These are phyloP conservation scores for Phytopythium ostracodes DNA, from an alignment of 352 stramenopile species.

Conservation along the genomic window DNA sequence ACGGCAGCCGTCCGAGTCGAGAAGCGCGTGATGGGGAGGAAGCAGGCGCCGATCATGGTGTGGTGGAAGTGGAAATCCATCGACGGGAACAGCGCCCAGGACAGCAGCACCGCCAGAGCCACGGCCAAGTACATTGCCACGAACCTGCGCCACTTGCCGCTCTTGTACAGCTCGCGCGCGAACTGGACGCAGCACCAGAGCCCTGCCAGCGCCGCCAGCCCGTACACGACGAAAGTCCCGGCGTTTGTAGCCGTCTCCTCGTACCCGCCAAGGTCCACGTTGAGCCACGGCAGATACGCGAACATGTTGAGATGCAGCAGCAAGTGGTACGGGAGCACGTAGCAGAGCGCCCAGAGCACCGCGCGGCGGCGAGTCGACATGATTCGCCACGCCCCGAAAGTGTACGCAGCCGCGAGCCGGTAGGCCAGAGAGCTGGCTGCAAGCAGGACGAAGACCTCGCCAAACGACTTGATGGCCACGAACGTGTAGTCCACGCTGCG, in stretches of 20 bases:
- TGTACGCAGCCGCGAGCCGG: conserved; percentile 30
- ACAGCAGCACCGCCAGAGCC: conserved; percentile 24
- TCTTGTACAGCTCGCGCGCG: conserved; percentile 41
- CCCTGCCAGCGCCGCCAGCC: conserved; percentile 25
- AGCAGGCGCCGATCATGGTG: conserved; percentile 55
- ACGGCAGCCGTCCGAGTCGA: conserved; percentile 45
- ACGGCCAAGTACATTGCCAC: conserved; percentile 32
- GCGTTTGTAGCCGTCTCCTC: conserved; percentile 34
- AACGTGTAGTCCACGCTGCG: conserved; percentile 50
- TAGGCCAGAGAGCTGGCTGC: conserved; percentile 44
- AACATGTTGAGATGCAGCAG: conserved; percentile 79
- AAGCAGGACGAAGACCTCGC: conserved; percentile 63
- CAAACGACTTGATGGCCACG: conserved; percentile 46
- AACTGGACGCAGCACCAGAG: conserved; percentile 30
- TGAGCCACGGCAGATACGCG: conserved; percentile 69
- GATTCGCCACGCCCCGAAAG: conserved; percentile 40
- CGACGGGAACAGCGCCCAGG: conserved; percentile 52
- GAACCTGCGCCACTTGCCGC: conserved; percentile 31
- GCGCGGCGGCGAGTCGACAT: conserved; percentile 26
- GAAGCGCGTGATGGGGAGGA: conserved; percentile 73
- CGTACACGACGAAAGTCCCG: conserved; percentile 62
- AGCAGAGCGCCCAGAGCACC: conserved; percentile 56
- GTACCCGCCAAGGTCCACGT: conserved; percentile 65
- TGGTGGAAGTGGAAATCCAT: conserved; percentile 73
- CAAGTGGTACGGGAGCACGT: conserved; percentile 62